phyloP scores from a whole-genome alignment of 768 basidiomycete genomes.

The Russula vinacea region DNA sequence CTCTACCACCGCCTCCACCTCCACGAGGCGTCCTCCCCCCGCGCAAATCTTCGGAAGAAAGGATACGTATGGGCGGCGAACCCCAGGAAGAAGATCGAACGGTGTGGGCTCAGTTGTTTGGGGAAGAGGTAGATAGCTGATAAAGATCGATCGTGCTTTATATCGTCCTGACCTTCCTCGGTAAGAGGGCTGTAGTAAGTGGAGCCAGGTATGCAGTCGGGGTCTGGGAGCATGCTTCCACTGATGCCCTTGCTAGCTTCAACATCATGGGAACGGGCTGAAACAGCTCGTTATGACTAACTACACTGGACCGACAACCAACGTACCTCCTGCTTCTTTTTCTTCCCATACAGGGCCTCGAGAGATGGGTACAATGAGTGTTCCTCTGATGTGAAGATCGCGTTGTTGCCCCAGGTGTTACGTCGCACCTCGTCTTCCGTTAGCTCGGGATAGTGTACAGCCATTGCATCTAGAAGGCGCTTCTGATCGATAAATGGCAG shows the following conservation, averaged over 20 bases:
- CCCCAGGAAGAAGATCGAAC: conserved; percentile 78
- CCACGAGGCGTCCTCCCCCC: conserved; percentile 46
- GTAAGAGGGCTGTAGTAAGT: conserved; percentile 79
- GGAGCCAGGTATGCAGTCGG: conserved; percentile 86
- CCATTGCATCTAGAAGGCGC: conserved; percentile 83
- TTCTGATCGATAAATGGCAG: conserved; percentile 92
- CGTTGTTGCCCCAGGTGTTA: conserved; percentile 81
- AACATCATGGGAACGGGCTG: conserved; percentile 69
- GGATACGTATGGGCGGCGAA: conserved; percentile 53
- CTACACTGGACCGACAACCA: background rate
- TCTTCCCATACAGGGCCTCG: conserved; percentile 86
- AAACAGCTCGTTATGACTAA: conserved; percentile 20
- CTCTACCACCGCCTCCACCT: conserved; percentile 48
- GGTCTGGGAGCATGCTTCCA: conserved; percentile 78
- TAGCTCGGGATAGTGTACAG: conserved; percentile 56
- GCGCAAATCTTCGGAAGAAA: conserved; percentile 72
- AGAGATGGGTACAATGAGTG: conserved; percentile 86
- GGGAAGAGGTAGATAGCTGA: conserved; percentile 90
- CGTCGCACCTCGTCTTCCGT: conserved; percentile 78
- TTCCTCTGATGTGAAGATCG: conserved; percentile 78
- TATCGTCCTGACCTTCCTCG: conserved; percentile 62
- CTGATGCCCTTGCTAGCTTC: conserved; percentile 72
- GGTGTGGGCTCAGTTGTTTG: conserved; percentile 79
- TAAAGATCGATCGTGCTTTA: conserved; percentile 81
- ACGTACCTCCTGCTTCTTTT: conserved; percentile 73